Conservation (phyloP, 2,329 filamentous ascomycete genomes). For the Aureobasidium sp. region DNA sequence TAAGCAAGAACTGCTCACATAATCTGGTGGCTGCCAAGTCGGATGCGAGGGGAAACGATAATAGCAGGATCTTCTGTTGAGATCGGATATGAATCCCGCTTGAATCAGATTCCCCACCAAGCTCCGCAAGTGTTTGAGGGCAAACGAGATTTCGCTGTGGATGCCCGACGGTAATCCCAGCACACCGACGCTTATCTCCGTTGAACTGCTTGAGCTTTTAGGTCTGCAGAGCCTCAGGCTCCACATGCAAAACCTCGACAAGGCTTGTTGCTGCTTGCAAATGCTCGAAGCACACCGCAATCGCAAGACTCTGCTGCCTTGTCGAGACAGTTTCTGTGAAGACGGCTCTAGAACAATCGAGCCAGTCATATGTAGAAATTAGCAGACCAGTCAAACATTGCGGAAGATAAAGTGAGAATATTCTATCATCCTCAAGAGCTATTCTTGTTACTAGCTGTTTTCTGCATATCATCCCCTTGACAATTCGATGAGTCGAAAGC, state of each 20-base stretch:
- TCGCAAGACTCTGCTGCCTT: not conserved
- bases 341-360: not conserved
- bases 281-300: not conserved
- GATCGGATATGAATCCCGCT: not conserved
- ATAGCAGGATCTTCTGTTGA: slow-evolving; percentile 1
- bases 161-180: not conserved
- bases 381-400: not conserved
- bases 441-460: not conserved
- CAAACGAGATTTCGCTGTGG: not conserved
- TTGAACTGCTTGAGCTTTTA: not conserved
- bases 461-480: not conserved
- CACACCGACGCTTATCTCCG: not conserved
- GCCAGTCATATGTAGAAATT: not conserved
- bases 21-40: slow-evolving; percentile 4
- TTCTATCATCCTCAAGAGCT: not conserved
- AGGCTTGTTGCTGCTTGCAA: not conserved
- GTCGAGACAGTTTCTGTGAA: not conserved
- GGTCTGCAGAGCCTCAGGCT: not conserved
- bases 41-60: not conserved
- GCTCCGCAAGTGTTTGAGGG: not conserved
- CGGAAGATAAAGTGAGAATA: not conserved
- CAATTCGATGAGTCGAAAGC: not conserved
- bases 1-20: slow-evolving; percentile 13
- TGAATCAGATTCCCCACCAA: not conserved
- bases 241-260: not conserved